Percentiles rank a stretch among this genome's conserved stretches.
Conservation (phyloP, 768 basidiomycete species). For the Glaciozyma martinii region DNA sequence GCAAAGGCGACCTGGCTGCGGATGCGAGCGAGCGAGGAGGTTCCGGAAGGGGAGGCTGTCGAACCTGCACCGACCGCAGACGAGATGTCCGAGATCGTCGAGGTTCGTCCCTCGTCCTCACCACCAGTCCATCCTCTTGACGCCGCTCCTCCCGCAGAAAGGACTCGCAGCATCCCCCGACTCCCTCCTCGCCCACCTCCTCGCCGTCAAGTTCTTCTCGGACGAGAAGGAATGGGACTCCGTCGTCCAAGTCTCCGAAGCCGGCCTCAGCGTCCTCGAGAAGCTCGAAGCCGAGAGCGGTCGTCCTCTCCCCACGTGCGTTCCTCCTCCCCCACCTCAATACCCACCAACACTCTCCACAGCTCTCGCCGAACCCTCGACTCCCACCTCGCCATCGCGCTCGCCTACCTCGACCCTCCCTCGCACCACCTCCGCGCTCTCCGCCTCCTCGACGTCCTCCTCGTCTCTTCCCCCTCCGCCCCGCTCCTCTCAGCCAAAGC, state of each 20-base stretch:
- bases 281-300: conserved; percentile 54
- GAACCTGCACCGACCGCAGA: conserved; percentile 7
- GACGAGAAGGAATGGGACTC: conserved; percentile 64
- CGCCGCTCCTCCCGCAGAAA: conserved; percentile 43
- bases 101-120: conserved; percentile 11
- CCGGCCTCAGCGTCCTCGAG: conserved; percentile 53
- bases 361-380: conserved; percentile 65
- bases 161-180: conserved; percentile 48
- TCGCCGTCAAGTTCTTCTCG: conserved; percentile 58
- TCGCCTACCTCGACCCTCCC: conserved; percentile 78
- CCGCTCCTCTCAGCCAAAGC: conserved; percentile 62
- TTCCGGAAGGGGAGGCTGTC: conserved; percentile 37
- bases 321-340: conserved; percentile 31
- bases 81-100: conserved; percentile 17
- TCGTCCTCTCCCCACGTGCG: conserved; percentile 44
- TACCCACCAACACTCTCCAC: conserved; percentile 6
- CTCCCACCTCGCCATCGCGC: conserved; percentile 58
- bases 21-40: conserved; percentile 42
- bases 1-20: conserved; percentile 22
- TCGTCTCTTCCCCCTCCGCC: conserved; percentile 37
- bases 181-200: conserved; percentile 59
- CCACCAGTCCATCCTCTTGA: not conserved
- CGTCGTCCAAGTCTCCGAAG: conserved; percentile 61
- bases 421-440: conserved; percentile 78
- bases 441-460: conserved; percentile 61